These are phyloP conservation scores for Diddensiella transvaalensis DNA, from an alignment of 805 yeast species.

Conservation along the genomic window DNA sequence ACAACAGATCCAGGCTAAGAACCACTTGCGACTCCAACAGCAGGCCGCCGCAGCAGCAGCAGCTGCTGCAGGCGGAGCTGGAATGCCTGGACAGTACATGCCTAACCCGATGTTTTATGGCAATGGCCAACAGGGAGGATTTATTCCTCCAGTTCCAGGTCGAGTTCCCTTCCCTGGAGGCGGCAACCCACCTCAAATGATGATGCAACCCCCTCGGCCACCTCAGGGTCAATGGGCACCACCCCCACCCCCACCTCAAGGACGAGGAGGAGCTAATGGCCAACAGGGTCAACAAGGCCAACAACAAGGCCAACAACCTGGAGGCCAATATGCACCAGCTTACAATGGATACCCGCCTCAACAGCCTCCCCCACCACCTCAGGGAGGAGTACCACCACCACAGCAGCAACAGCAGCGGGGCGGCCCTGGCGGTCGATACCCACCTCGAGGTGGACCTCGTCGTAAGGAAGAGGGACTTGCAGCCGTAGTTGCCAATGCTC, in stretches of 20 bases:
- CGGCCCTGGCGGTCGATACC: slow-evolving; percentile 10
- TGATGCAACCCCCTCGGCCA: slow-evolving; percentile 33
- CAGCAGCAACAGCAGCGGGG: slow-evolving; percentile 16
- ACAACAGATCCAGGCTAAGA: slow-evolving; percentile 97
- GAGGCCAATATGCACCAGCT: slow-evolving; percentile 44
- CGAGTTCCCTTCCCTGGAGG: slow-evolving; percentile 45
- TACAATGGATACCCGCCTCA: slow-evolving; percentile 38
- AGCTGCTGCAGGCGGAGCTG: slow-evolving; percentile 62
- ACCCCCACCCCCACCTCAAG: slow-evolving; percentile 42
- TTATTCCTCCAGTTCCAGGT: slow-evolving; percentile 80
- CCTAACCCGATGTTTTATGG: slow-evolving; percentile 70
- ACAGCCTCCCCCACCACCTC: slow-evolving; percentile 27
- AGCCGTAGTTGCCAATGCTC: slow-evolving; percentile 59
- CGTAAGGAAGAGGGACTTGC: slow-evolving; percentile 41
- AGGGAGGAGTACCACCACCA: slow-evolving; percentile 16
- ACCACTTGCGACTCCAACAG: slow-evolving; percentile 97
- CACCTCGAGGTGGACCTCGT: slow-evolving; percentile 33
- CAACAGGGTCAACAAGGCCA: slow-evolving; percentile 39
- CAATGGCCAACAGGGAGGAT: slow-evolving; percentile 65
- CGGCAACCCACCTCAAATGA: slow-evolving; percentile 37
- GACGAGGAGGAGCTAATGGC: slow-evolving; percentile 76
- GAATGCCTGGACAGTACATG: slow-evolving; percentile 82
- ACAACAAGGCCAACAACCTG: slow-evolving; percentile 42
- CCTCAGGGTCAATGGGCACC: slow-evolving; percentile 41
- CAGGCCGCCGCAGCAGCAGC: slow-evolving; percentile 72